These are phyloP conservation scores for Benincasa hispida DNA, from an alignment of 306 rosid genomes.

Conservation along the genomic window DNA sequence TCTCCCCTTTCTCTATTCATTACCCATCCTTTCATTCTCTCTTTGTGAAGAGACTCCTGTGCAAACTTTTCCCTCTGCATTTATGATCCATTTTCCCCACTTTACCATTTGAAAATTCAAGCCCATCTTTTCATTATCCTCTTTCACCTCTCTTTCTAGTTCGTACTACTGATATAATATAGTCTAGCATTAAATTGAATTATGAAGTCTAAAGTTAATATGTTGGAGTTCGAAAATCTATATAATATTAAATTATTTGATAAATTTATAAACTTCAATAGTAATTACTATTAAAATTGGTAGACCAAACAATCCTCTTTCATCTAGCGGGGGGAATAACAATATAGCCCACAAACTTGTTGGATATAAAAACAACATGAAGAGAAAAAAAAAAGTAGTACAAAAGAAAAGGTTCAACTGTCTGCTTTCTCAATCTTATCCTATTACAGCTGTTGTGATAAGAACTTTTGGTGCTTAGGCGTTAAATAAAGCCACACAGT, in stretches of 20 bases:
- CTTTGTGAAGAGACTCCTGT: background rate
- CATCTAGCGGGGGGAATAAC: background rate
- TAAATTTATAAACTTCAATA: too few species aligned
- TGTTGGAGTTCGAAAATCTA: too few species aligned
- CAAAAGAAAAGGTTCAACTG: background rate
- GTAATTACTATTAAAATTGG: too few species aligned
- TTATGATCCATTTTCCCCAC: background rate
- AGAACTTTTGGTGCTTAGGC: background rate
- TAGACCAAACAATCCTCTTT: too few species aligned
- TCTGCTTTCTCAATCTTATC: constrained; percentile 8
- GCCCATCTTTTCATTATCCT: background rate
- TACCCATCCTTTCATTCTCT: constrained; percentile 2
- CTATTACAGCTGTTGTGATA: constrained; percentile 8
- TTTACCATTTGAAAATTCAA: background rate
- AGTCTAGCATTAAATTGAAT: too few species aligned
- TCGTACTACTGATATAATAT: too few species aligned
- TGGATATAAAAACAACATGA: background rate
- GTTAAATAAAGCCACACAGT: background rate
- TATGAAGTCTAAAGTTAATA: too few species aligned
- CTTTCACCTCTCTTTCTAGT: too few species aligned
- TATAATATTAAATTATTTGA: too few species aligned
- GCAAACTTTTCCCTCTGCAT: background rate
- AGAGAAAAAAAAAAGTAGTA: background rate
- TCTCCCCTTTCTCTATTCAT: background rate
- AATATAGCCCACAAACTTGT: background rate